These are phyloP conservation scores for Cicer bijugum DNA, from an alignment of 306 rosid species.

Conservation along the genomic window DNA sequence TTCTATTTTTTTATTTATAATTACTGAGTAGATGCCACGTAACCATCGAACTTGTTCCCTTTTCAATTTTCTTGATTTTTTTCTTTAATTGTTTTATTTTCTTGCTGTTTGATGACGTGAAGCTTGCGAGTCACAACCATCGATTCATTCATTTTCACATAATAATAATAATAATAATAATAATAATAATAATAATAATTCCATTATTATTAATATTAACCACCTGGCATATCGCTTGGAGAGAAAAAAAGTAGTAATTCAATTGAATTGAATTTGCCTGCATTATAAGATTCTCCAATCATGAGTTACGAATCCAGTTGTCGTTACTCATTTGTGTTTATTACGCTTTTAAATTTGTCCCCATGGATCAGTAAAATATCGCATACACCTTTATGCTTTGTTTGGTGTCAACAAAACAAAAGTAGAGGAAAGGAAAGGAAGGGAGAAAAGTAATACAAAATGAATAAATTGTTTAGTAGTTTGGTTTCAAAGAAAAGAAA, in stretches of 20 bases:
- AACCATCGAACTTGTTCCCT: background rate
- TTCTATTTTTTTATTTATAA: background rate
- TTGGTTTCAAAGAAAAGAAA: no score
- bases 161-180: no score
- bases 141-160: background rate
- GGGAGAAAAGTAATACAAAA: no score
- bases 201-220: no score
- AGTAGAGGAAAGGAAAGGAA: no score
- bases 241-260: constrained; percentile 3
- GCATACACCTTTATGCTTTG: background rate
- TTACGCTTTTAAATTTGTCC: background rate
- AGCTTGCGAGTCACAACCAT: background rate
- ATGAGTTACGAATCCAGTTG: constrained; percentile 16
- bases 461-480: no score
- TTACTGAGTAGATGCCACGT: constrained; percentile 39
- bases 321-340: constrained; percentile 5
- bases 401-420: no score
- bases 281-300: constrained; percentile 34
- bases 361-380: background rate
- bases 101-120: background rate
- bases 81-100: background rate
- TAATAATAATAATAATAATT: background rate
- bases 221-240: background rate
- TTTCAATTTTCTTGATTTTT: background rate
- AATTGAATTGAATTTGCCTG: constrained; percentile 12